phyloP scores from a whole-genome alignment of 176 grass and related monocot species.

The Avena insularis region DNA sequence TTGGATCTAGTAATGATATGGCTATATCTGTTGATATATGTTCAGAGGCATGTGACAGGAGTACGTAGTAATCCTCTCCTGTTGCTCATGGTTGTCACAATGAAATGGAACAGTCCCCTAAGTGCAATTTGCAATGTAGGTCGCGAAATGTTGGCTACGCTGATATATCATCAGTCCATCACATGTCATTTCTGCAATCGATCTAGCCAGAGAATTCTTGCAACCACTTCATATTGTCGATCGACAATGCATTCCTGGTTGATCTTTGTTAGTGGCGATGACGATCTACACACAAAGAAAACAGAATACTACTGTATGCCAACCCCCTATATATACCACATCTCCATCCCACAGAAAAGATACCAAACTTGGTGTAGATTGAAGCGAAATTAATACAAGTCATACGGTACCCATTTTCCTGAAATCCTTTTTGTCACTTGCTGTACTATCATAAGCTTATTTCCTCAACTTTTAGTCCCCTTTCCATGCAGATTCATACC shows the following conservation, averaged over 20 bases:
- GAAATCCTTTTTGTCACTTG: not conserved
- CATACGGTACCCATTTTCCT: not conserved
- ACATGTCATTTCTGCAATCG: constrained; percentile 18
- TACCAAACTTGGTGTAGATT: not conserved
- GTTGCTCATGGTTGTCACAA: not conserved
- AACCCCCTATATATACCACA: constrained; percentile 39
- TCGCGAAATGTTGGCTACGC: not conserved
- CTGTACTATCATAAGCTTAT: not conserved
- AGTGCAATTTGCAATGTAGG: not conserved
- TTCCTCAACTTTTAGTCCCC: not conserved
- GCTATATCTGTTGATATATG: not conserved
- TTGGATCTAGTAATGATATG: not conserved
- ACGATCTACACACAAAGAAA: not conserved
- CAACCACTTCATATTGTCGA: constrained; percentile 17
- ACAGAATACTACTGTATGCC: not conserved
- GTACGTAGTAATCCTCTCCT: not conserved
- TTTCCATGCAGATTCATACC: not conserved
- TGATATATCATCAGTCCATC: constrained; percentile 4
- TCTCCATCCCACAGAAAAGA: not conserved
- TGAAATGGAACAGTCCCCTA: not conserved
- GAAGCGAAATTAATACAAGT: not conserved
- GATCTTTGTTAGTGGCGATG: not conserved
- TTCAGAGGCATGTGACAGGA: not conserved
- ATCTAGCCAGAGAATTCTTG: not conserved
- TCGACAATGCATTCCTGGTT: not conserved